Evolutionary conservation across 2,329 filamentous ascomycete species (phyloP), one percentile per base, ranked within the genome.

Genomic region (Neofusicoccum laricinum): DNA sequence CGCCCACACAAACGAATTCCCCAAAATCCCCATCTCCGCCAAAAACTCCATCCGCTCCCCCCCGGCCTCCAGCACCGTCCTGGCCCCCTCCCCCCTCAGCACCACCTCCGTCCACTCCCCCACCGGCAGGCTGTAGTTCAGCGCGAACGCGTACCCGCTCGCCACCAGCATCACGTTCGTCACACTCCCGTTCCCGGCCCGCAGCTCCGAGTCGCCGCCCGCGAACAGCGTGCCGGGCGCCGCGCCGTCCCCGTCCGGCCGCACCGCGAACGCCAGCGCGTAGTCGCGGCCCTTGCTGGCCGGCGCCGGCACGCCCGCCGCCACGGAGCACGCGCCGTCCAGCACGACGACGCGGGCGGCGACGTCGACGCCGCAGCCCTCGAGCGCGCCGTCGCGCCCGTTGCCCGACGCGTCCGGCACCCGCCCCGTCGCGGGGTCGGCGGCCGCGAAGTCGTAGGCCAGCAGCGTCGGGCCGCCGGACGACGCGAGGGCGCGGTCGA

Each of bases 261-360:
- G 21, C 38, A 38, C 84, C 68, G 76, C 73, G 14, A 87, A 76
- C 0, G 80, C 77, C 1, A 88, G 77, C 0, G 81, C 85, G 71
- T 87, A 87, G 68, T 86, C 78, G 64, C 83, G 77, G 2, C 85
- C 85, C 69, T 87, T n/a, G n/a, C n/a, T n/a, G n/a, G n/a, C n/a
- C n/a, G n/a, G n/a, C n/a, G n/a, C n/a, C n/a, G n/a, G n/a, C n/a
- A n/a, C n/a, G n/a, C n/a, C n/a, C n/a, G n/a, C n/a, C n/a, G n/a
- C n/a, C n/a, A 85, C 64, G 2, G 71, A 0, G 68, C 84, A 85
- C 0, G 71, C 66, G 0, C 72, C 64, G 3, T 70, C 68, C 17
- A 83, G 67, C 1, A 67, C 48, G 36, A 57, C n/a, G n/a, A n/a
- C n/a, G n/a, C n/a, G 36, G 4, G 57, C 30, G 32, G 3, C 51